Conservation (phyloP, 768 basidiomycete species). For the Mycena floridula region DNA sequence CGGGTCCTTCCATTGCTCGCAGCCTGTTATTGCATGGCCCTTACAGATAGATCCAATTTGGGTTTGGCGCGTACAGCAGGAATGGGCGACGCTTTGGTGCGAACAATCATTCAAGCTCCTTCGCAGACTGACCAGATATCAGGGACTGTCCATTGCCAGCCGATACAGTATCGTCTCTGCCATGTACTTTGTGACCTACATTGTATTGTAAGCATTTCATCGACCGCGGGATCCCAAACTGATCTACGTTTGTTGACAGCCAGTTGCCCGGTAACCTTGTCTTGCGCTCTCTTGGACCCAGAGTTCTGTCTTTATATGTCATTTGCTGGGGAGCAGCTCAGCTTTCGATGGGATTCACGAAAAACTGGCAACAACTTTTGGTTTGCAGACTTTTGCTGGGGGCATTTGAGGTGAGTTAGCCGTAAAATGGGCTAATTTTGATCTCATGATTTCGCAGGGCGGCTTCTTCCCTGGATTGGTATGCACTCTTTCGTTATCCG, state of each 20-base stretch:
- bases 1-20: no score
- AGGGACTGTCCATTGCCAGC: conserved; percentile 7
- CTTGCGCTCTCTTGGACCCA: conserved; percentile 6
- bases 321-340: conserved; percentile 12
- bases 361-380: conserved; percentile 6
- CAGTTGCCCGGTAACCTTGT: conserved; percentile 8
- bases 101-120: no score
- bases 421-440: neutral
- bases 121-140: neutral
- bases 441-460: conserved; percentile 22
- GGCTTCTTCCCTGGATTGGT: conserved; percentile 46
- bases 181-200: conserved; percentile 11
- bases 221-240: neutral
- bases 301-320: conserved; percentile 9
- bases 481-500: conserved; percentile 43
- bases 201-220: conserved; percentile 6
- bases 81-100: no score
- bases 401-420: conserved; percentile 6
- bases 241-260: conserved; percentile 1
- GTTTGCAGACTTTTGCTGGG: conserved; percentile 10
- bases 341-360: conserved; percentile 9
- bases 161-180: conserved; percentile 11
- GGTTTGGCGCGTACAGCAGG: no score
- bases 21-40: no score
- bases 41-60: no score